Percentiles rank a stretch among this genome's conserved stretches.
Evolutionary conservation across 2,329 filamentous ascomycete species (phyloP).

Genomic region (Anthostomella pinea): DNA sequence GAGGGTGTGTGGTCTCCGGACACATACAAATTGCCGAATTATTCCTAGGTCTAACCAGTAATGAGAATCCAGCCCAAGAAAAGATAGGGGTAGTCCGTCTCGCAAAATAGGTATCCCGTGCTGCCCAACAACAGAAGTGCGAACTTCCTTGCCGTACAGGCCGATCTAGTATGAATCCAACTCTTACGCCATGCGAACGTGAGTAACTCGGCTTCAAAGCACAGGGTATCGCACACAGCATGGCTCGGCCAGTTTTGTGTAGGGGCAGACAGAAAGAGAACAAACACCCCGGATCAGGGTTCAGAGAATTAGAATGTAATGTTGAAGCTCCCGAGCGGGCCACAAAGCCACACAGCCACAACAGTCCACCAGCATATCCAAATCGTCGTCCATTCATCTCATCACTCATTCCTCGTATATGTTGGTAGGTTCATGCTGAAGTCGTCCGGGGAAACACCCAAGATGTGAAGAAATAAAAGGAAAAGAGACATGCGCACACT

Average conservation of each 20-base stretch:
- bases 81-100: conserved; percentile 3
- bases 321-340: too few relatives aligned
- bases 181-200: conserved; percentile 33
- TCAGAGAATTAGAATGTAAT: too few relatives aligned
- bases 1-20: too few relatives aligned
- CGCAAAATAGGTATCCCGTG: too few relatives aligned
- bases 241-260: conserved; percentile 32
- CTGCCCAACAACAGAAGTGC: conserved; percentile 35
- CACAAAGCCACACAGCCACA: too few relatives aligned
- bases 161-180: conserved; percentile 33
- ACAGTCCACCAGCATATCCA: conserved; percentile 11
- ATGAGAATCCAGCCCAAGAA: background rate
- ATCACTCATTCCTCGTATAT: conserved; percentile 30
- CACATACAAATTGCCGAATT: too few relatives aligned
- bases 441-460: conserved; percentile 13
- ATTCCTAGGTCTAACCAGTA: conserved; percentile 7
- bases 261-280: conserved; percentile 30
- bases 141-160: conserved; percentile 35
- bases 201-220: conserved; percentile 31
- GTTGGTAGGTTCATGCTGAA: conserved; percentile 21
- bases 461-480: conserved; percentile 14
- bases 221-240: conserved; percentile 32
- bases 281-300: conserved; percentile 8
- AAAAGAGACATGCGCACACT: conserved; percentile 12
- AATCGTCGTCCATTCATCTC: conserved; percentile 24